Conservation (phyloP, 2,329 filamentous ascomycete species). For the Reticulascus tulasneorum region DNA sequence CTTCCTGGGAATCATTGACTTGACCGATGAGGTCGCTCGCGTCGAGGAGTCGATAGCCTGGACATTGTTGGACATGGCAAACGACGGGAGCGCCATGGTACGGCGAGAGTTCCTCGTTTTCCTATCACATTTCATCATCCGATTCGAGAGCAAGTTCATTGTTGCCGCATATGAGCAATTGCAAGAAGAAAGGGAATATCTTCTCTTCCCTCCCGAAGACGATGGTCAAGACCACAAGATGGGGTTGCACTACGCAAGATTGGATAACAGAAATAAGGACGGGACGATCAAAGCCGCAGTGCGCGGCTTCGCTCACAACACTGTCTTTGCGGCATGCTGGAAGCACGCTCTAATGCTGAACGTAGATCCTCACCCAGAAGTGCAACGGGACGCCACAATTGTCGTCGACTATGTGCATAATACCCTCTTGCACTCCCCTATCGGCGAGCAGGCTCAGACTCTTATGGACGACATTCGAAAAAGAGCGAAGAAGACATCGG, state of each 20-base stretch:
- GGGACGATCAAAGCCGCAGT: slow-evolving; percentile 53
- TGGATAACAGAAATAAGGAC: slow-evolving; percentile 51
- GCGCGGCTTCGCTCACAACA: slow-evolving; percentile 72
- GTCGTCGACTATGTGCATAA: slow-evolving; percentile 84
- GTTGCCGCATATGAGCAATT: slow-evolving; percentile 91
- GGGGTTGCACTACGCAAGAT: slow-evolving; percentile 58
- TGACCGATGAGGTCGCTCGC: slow-evolving; percentile 85
- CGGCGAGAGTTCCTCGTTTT: slow-evolving; percentile 91
- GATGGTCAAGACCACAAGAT: slow-evolving; percentile 57
- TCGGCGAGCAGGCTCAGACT: slow-evolving; percentile 65
- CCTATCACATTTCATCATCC: slow-evolving; percentile 83
- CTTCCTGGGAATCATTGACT: slow-evolving; percentile 87
- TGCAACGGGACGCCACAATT: slow-evolving; percentile 78
- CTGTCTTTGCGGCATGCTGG: slow-evolving; percentile 91
- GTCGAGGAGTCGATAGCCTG: slow-evolving; percentile 90
- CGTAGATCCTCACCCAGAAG: slow-evolving; percentile 90
- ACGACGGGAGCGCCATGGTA: slow-evolving; percentile 91
- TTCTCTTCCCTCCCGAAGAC: slow-evolving; percentile 51
- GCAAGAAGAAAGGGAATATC: slow-evolving; percentile 72
- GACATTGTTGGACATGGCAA: slow-evolving; percentile 84
- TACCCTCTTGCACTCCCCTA: slow-evolving; percentile 69
- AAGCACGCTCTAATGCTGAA: slow-evolving; percentile 87
- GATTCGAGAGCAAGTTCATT: slow-evolving; percentile 88
- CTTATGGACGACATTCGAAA: slow-evolving; percentile 70
- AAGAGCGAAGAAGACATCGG: slow-evolving; percentile 42